Evolutionary conservation across 305 asterid genomes (phyloP), one percentile per base, ranked within the genome.

Genomic region (Fraxinus nigra): DNA sequence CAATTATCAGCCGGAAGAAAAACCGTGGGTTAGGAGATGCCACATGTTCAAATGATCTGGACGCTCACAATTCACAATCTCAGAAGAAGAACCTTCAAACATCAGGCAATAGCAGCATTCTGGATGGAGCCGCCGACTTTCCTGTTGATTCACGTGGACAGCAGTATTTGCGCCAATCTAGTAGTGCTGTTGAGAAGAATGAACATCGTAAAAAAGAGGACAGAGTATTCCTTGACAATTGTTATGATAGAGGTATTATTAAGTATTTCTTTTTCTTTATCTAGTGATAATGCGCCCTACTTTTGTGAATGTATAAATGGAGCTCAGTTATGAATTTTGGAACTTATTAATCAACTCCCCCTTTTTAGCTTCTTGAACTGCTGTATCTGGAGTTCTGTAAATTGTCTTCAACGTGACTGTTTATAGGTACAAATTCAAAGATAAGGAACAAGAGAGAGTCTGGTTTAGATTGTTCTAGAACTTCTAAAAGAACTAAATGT

Each of bases 401-500:
- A 76, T 81, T 77, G 54, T 40, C 75, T 80, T 67, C 35, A 38
- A 74, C 78, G 43, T 78, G 61, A 9, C 82, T 74, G 24, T 81
- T 70, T 77, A 35, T 84, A 97, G 98, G 92, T 89, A 78, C 81
- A 75, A 87, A 82, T 79, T 48, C 87, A 26, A 92, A 92, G 89
- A 85, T 78, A 83, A 90, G 86, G 88, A 89, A 80, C 93, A 89
- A 84, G 81, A 89, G 88, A 56, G 97, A 87, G 84, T 80, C 87
- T 81, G 97, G 85, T 82, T 54, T 79, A 73, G 96, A 91, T 80
- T 88, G 85, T 84, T 85, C 89, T 63, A 90, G 93, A 86, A 87
- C 90, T 85, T 88, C 89, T 81, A 97, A 93, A 90, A 93, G 96
- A 88, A 76, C 87, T 16, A 93, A 91, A 89, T 84, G 90, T 13